phyloP scores from a whole-genome alignment of 2,329 filamentous ascomycete species.

The Stromatinia cepivora region DNA sequence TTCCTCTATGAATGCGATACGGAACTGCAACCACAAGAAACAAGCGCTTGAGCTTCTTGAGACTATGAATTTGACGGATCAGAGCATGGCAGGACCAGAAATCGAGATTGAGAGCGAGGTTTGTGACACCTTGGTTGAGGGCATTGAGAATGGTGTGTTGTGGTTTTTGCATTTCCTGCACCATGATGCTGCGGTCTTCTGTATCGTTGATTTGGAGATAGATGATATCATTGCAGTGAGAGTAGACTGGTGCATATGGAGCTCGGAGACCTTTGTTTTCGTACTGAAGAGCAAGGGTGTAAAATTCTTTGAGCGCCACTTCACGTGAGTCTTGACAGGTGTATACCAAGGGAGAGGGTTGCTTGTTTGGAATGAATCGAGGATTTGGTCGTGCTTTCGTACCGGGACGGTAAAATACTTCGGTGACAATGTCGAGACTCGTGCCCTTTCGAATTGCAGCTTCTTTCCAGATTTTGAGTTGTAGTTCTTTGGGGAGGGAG shows the following conservation, averaged over 20 bases:
- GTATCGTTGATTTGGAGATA: not conserved
- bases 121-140: not conserved
- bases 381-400: not conserved
- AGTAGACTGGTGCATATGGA: not conserved
- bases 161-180: not conserved
- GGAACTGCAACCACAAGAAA: not conserved
- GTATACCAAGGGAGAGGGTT: not conserved
- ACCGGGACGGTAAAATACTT: not conserved
- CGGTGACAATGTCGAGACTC: not conserved
- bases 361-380: not conserved
- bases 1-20: not conserved
- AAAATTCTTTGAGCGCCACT: constrained; percentile 30
- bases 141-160: not conserved
- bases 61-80: not conserved
- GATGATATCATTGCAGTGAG: not conserved
- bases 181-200: not conserved
- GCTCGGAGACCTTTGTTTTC: not conserved
- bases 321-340: constrained; percentile 2
- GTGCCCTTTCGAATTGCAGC: not conserved
- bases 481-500: not conserved
- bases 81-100: not conserved
- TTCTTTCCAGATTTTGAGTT: constrained; percentile 8
- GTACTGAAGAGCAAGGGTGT: not conserved
- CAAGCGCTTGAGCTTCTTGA: not conserved
- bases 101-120: not conserved